These are phyloP conservation scores for Hypsizygus ulmarius DNA, from an alignment of 1,284 basidiomycete species.

Conservation along the genomic window DNA sequence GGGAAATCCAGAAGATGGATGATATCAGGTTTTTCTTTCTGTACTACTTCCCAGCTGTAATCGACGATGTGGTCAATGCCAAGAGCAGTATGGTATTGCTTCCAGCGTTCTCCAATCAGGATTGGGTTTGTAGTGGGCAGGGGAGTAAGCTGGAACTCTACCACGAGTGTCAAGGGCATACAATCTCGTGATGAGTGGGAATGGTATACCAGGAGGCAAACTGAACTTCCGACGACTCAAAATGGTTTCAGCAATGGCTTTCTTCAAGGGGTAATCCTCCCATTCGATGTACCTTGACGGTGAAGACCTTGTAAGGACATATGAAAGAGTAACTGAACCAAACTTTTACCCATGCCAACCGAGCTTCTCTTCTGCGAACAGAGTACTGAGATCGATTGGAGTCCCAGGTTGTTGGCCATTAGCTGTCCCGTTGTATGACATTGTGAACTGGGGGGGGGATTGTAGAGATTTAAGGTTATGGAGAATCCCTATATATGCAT, in stretches of 20 bases:
- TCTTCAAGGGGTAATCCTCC: conserved; percentile 46
- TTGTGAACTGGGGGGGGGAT: too few species aligned
- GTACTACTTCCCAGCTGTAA: conserved; percentile 52
- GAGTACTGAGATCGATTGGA: neutral
- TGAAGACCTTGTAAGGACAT: neutral
- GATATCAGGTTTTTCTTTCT: conserved; percentile 52
- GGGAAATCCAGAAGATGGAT: conserved; percentile 54
- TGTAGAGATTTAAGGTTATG: too few species aligned
- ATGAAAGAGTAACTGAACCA: neutral
- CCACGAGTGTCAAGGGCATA: neutral
- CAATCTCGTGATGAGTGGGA: neutral
- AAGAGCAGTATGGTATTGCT: conserved; percentile 51
- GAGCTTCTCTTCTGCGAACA: conserved; percentile 23
- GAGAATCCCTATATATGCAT: conserved; percentile 2
- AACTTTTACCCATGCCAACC: conserved; percentile 23
- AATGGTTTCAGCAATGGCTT: conserved; percentile 38
- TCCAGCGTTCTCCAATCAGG: conserved; percentile 51
- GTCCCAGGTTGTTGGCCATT: neutral
- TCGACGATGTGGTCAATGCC: conserved; percentile 47
- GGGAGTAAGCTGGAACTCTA: conserved; percentile 51
- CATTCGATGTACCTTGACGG: conserved; percentile 43
- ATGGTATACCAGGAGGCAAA: conserved; percentile 37
- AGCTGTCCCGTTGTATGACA: neutral
- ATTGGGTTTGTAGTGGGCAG: conserved; percentile 53
- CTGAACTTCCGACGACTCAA: conserved; percentile 41